phyloP scores from a whole-genome alignment of 768 basidiomycete genomes.

The Butyriboletus loyo region DNA sequence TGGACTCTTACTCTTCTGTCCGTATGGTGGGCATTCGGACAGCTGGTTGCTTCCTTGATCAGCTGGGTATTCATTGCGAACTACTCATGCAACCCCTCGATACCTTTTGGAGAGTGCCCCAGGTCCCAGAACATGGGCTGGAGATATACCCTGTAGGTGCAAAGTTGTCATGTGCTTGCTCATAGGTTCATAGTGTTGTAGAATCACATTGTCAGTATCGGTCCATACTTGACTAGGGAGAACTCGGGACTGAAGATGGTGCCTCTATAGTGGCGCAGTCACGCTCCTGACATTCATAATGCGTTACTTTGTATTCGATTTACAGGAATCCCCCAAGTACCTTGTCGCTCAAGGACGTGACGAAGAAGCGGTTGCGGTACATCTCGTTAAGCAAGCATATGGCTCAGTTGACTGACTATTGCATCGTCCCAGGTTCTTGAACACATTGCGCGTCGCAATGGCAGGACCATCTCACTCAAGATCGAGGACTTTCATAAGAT shows the following conservation, averaged over 20 bases:
- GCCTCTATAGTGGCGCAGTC: constrained; percentile 37
- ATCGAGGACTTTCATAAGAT: constrained; percentile 41
- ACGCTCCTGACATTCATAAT: constrained; percentile 52
- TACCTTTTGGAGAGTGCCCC: constrained; percentile 39
- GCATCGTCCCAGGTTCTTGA: constrained; percentile 39
- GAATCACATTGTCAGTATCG: constrained; percentile 39
- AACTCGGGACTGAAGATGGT: not conserved
- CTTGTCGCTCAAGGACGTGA: constrained; percentile 56
- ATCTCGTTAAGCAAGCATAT: not conserved
- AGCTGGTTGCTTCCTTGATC: constrained; percentile 49
- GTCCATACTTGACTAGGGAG: not conserved
- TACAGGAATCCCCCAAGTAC: constrained; percentile 63
- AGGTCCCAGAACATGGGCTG: constrained; percentile 57
- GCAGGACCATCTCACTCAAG: constrained; percentile 43
- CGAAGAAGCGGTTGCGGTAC: constrained; percentile 49
- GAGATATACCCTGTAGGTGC: constrained; percentile 49
- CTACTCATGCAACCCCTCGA: constrained; percentile 44
- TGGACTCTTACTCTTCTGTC: constrained; percentile 56
- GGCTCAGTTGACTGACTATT: not conserved
- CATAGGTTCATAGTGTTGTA: constrained; percentile 12
- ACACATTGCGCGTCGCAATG: constrained; percentile 47
- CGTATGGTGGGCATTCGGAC: constrained; percentile 51
- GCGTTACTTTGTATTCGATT: constrained; percentile 55
- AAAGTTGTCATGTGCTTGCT: not conserved
- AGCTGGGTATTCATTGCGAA: constrained; percentile 56